A percentile compares a stretch with the other conserved stretches of the same genome.
Conservation (phyloP, 108 stramenopile species). For the Schizochytrium sp. region DNA sequence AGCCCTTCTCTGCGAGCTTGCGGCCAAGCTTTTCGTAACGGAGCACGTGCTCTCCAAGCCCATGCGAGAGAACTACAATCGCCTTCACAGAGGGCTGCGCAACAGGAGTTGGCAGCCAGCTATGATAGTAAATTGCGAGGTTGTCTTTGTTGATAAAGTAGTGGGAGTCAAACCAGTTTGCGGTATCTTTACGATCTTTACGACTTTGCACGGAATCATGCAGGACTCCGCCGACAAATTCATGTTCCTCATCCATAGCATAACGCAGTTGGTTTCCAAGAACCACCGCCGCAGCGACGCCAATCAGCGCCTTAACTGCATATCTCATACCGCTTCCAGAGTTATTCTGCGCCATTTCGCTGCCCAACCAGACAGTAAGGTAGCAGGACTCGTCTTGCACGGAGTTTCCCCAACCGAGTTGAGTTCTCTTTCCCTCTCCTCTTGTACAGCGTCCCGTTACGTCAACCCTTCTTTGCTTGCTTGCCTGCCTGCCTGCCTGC, state of each 20-base stretch:
- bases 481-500: too few relatives aligned
- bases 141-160: conserved; percentile 56
- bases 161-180: conserved; percentile 26
- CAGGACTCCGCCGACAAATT: background rate
- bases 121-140: conserved; percentile 27
- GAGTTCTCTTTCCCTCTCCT: too few relatives aligned
- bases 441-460: too few relatives aligned
- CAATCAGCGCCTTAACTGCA: background rate
- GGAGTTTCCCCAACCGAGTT: too few relatives aligned
- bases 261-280: background rate
- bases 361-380: too few relatives aligned
- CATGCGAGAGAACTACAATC: conserved; percentile 26
- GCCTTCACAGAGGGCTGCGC: conserved; percentile 46
- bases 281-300: background rate
- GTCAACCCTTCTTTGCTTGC: too few relatives aligned
- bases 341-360: too few relatives aligned
- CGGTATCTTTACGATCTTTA: background rate
- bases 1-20: background rate
- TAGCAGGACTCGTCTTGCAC: too few relatives aligned
- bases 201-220: background rate
- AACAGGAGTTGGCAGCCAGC: conserved; percentile 33
- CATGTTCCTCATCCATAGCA: conserved; percentile 55
- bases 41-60: conserved; percentile 44
- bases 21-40: conserved; percentile 19
- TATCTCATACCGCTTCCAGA: background rate